Evolutionary conservation across 2,329 filamentous ascomycete species (phyloP), one percentile per base, ranked within the genome.

Genomic region (Fusarium nelsonii): DNA sequence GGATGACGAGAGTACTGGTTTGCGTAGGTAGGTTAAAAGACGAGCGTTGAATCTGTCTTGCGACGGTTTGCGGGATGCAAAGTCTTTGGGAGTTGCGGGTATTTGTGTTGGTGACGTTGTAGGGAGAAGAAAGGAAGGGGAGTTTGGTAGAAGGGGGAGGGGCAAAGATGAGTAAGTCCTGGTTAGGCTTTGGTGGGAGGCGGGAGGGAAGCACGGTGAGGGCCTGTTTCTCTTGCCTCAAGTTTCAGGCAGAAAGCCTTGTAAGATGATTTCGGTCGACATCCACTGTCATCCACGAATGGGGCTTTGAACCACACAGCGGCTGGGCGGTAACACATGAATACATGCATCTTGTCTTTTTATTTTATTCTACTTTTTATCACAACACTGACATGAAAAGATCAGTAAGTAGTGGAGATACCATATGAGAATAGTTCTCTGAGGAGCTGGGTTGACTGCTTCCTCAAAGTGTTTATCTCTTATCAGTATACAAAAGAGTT

Each of bases 41-140:
- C 30, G 28, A 57, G 53, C 15, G 36, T 54, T 43, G 32, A 36
- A 56, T 34, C 32, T 62, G 58, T 68, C 58, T 70, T 68, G 68
- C 62, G 67, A 70, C 58, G 55, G 44, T 70, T 68, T 70, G 67
- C 58, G 67, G 60, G 26, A 51, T 57, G 63, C 66, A 70, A 58
- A 67, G 36, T 63, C 54, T 69, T 63, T 52, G 36, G 45, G 51
- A 57, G 45, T 44, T 70, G 63, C 63, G 68, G 51, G 67, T 70
- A 65, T 70, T 70, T 70, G 67, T 70, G 67, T 58, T 70, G 68
- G 68, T 70, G 68, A 70, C 68, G 68, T 70, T 70, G 68, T 60
- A 68, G 68, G 50, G 41, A 57, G 54, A 70, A 68, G 52, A 70
- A 58, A 55, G 57, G 37, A 37, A 36, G 18, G 52, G 39, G 65